Evolutionary conservation across 2,329 filamentous ascomycete genomes (phyloP).

Genomic region (Sordariomycetes sp.): DNA sequence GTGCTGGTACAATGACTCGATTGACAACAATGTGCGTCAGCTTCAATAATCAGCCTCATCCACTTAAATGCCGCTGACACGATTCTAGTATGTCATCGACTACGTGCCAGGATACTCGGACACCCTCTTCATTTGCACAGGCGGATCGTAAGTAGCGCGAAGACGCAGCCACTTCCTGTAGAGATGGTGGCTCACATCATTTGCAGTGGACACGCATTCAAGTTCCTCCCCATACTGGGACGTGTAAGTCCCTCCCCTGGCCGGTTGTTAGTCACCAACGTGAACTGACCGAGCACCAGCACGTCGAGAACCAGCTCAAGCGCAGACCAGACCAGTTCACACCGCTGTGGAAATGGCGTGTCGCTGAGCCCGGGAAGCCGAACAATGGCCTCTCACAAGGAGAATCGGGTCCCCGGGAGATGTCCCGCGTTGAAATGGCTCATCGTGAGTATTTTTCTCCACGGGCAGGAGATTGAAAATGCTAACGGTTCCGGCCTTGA

Average conservation of each 20-base stretch:
- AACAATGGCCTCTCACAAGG: conserved; percentile 17
- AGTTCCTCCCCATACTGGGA: too few relatives aligned
- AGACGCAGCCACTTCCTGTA: conserved; percentile 1
- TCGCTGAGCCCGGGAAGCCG: conserved; percentile 10
- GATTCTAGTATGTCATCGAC: too few relatives aligned
- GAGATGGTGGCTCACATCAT: background rate
- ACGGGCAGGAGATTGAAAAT: background rate
- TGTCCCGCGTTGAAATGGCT: conserved; percentile 11
- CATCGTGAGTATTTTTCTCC: background rate
- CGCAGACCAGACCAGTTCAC: conserved; percentile 13
- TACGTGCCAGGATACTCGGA: too few relatives aligned
- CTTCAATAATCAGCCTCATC: too few relatives aligned
- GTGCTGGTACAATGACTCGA: too few relatives aligned
- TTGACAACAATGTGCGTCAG: too few relatives aligned
- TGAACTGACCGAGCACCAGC: too few relatives aligned
- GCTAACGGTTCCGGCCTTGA: background rate
- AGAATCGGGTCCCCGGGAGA: conserved; percentile 14
- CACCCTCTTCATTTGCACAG: too few relatives aligned
- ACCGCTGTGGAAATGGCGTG: conserved; percentile 12
- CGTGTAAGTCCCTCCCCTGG: too few relatives aligned
- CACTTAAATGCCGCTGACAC: too few relatives aligned
- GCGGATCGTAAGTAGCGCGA: conserved; percentile 12
- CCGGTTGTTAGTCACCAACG: too few relatives aligned
- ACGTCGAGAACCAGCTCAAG: conserved; percentile 13
- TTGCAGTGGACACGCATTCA: background rate